A percentile compares a stretch with the other conserved stretches of the same genome.
Conservation (phyloP, 345 rosid species). For the Sonneratia caseolaris region DNA sequence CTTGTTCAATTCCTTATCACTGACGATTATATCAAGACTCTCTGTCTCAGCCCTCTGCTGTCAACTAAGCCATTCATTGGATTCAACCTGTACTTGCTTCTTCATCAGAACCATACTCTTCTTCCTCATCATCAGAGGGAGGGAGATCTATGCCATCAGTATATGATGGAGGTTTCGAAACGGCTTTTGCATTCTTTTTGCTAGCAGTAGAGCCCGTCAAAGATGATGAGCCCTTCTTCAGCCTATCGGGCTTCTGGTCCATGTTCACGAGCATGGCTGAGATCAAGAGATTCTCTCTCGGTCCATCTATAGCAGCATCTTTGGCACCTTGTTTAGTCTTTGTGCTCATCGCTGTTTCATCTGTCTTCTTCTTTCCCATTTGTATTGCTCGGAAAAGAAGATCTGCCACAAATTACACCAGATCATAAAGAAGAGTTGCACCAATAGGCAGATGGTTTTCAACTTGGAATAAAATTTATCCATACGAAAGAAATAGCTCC, state of each 20-base stretch:
- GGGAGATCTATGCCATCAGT: slow-evolving; percentile 83
- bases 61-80: slow-evolving; percentile 17
- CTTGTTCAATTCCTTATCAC: slow-evolving; percentile 78
- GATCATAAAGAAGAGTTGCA: neutral
- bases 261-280: slow-evolving; percentile 74
- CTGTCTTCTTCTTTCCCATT: slow-evolving; percentile 76
- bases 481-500: neutral
- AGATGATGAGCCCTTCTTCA: slow-evolving; percentile 59
- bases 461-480: neutral
- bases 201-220: slow-evolving; percentile 9
- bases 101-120: slow-evolving; percentile 33
- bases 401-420: neutral
- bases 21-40: slow-evolving; percentile 42
- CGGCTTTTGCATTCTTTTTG: slow-evolving; percentile 44
- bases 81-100: slow-evolving; percentile 31
- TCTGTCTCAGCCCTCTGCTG: slow-evolving; percentile 44
- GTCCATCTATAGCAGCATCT: slow-evolving; percentile 45
- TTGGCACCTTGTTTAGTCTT: slow-evolving; percentile 48
- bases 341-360: slow-evolving; percentile 31
- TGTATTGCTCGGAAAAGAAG: neutral
- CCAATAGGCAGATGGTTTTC: neutral
- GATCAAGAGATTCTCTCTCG: slow-evolving; percentile 58
- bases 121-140: slow-evolving; percentile 80
- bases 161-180: slow-evolving; percentile 45
- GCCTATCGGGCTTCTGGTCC: slow-evolving; percentile 71